phyloP scores from a whole-genome alignment of 495 filamentous ascomycete species.

The Penicillium manginii region DNA sequence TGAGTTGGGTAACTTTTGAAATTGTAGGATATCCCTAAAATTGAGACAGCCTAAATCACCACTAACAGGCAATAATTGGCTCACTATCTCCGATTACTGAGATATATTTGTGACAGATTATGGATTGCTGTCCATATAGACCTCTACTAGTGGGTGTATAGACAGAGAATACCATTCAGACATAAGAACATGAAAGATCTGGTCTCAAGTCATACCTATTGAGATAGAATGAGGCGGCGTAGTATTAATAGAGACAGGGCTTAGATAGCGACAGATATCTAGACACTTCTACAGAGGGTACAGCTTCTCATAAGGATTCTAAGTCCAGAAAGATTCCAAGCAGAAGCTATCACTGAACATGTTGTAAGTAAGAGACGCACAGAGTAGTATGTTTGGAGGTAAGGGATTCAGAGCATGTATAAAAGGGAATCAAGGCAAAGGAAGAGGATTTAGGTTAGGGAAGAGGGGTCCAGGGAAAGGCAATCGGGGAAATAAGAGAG shows the following conservation, averaged over 20 bases:
- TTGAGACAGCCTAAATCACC: background rate
- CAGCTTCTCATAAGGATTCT: constrained; percentile 21
- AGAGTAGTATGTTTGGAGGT: background rate
- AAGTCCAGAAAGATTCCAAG: constrained; percentile 20
- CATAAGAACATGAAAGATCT: background rate
- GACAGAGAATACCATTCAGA: constrained; percentile 14
- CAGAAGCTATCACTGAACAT: constrained; percentile 18
- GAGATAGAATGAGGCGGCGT: constrained; percentile 4
- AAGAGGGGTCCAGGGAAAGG: background rate
- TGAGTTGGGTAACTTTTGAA: background rate
- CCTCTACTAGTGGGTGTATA: constrained; percentile 12
- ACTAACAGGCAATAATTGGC: background rate
- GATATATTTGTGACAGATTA: constrained; percentile 6
- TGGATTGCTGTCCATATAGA: constrained; percentile 11
- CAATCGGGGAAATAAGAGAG: background rate
- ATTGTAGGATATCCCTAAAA: constrained; percentile 1
- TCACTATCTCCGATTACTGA: constrained; percentile 7
- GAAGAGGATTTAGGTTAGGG: background rate
- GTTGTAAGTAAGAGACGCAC: background rate
- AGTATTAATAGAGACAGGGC: constrained; percentile 20
- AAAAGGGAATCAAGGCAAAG: background rate
- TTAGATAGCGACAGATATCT: constrained; percentile 19
- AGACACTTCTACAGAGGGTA: background rate
- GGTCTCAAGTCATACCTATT: background rate
- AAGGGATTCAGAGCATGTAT: background rate